phyloP scores from a whole-genome alignment of 768 basidiomycete genomes.

The Boletus sp. region DNA sequence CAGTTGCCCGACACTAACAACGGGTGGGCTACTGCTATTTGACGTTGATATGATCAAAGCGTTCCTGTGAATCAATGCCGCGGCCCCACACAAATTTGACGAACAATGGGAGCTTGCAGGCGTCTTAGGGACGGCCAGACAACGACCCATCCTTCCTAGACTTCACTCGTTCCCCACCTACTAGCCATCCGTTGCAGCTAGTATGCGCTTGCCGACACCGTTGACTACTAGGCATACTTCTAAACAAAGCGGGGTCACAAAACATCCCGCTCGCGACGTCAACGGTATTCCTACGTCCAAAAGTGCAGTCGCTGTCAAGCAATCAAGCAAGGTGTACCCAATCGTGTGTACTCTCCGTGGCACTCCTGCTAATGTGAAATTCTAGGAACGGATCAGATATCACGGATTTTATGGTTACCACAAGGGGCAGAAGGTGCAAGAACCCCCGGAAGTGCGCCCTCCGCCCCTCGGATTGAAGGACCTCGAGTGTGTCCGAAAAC shows the following conservation, averaged over 20 bases:
- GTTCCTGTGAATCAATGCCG: neutral
- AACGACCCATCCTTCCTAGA: neutral
- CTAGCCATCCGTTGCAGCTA: neutral
- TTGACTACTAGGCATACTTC: conserved; percentile 3
- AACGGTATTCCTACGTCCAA: conserved; percentile 6
- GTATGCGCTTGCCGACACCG: conserved; percentile 19
- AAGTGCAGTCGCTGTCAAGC: conserved; percentile 4
- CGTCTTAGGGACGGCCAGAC: neutral
- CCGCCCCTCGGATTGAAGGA: conserved; percentile 36
- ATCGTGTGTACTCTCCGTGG: neutral
- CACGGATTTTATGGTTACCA: conserved; percentile 8
- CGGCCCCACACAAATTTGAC: conserved; percentile 5
- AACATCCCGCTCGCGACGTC: conserved; percentile 12
- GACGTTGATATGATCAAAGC: conserved; percentile 6
- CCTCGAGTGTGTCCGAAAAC: conserved; percentile 39
- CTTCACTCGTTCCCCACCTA: neutral
- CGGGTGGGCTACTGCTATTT: neutral
- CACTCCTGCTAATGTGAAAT: neutral
- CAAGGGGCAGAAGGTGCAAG: conserved; percentile 15
- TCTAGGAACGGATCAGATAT: conserved; percentile 15
- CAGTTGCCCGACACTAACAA: too few relatives aligned
- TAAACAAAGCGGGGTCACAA: conserved; percentile 4
- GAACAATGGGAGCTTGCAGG: conserved; percentile 18
- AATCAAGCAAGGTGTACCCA: conserved; percentile 1
- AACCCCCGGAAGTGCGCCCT: conserved; percentile 36